Evolutionary conservation across 73 alveolate genomes (phyloP).

Genomic region (Tetrahymena thermophila): DNA sequence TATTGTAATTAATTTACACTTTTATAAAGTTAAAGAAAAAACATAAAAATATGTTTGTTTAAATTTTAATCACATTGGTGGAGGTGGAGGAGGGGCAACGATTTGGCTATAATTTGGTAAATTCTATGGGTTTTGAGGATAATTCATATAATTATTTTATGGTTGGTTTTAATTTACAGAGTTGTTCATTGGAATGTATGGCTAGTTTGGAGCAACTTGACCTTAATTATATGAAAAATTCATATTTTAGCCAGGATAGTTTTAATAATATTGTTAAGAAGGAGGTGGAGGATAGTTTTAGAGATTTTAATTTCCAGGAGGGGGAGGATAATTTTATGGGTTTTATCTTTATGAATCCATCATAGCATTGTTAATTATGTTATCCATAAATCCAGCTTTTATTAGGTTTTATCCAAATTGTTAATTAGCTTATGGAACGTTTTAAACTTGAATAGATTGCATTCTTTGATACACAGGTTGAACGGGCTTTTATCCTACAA

Average conservation of each 20-base stretch:
- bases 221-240: background rate
- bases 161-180: background rate
- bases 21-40: background rate
- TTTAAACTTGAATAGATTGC: background rate
- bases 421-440: background rate
- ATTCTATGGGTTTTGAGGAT: background rate
- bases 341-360: background rate
- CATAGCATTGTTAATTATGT: background rate
- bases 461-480: background rate
- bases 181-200: background rate
- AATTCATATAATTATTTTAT: background rate
- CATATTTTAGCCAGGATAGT: background rate
- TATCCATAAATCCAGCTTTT: background rate
- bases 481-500: constrained; percentile 18
- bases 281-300: background rate
- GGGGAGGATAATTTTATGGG: background rate
- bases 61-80: background rate
- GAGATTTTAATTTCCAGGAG: background rate
- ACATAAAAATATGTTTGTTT: background rate
- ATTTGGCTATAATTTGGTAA: background rate
- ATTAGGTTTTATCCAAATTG: background rate
- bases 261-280: background rate
- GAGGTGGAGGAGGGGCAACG: background rate
- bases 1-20: background rate
- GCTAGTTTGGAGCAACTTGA: background rate